These are phyloP conservation scores for Canariomyces notabilis DNA, from an alignment of 2,329 filamentous ascomycete genomes.

Conservation along the genomic window DNA sequence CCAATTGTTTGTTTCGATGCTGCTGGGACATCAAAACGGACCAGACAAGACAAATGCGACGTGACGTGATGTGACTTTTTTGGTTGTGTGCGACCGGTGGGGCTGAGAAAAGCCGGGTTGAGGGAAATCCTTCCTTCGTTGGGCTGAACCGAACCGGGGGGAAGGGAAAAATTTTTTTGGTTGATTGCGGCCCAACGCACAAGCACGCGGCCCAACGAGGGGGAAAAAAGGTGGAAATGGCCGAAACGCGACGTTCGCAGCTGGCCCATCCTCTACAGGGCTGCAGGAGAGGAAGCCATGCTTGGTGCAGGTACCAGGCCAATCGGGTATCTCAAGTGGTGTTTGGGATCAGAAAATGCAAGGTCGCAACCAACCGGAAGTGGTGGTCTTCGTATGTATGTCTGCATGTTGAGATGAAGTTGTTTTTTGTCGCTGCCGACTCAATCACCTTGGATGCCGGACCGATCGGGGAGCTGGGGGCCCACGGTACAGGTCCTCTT, in stretches of 20 bases:
- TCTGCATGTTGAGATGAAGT: too few species aligned
- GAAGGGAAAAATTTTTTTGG: background rate
- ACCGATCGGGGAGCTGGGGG: constrained; percentile 12
- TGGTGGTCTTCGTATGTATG: constrained; percentile 1
- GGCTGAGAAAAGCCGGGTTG: background rate
- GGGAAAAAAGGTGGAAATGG: background rate
- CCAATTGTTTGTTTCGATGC: too few species aligned
- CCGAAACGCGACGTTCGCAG: background rate
- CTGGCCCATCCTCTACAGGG: background rate
- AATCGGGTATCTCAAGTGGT: constrained; percentile 2
- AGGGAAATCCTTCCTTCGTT: background rate
- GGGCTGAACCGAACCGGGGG: background rate
- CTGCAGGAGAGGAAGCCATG: background rate
- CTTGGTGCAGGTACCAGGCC: constrained; percentile 4
- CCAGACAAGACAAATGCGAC: background rate
- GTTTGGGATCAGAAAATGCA: constrained; percentile 13
- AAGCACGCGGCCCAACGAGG: background rate
- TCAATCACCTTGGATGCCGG: constrained; percentile 15
- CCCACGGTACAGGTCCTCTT: constrained; percentile 22
- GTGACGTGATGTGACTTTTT: background rate
- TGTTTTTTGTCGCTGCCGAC: background rate
- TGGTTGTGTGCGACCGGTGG: background rate
- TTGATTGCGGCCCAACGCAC: background rate
- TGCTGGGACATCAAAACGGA: too few species aligned
- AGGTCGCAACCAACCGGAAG: constrained; percentile 13